Evolutionary conservation across 2,329 filamentous ascomycete species (phyloP), one percentile per base, ranked within the genome.

Genomic region (Pseudopithomyces chartarum): DNA sequence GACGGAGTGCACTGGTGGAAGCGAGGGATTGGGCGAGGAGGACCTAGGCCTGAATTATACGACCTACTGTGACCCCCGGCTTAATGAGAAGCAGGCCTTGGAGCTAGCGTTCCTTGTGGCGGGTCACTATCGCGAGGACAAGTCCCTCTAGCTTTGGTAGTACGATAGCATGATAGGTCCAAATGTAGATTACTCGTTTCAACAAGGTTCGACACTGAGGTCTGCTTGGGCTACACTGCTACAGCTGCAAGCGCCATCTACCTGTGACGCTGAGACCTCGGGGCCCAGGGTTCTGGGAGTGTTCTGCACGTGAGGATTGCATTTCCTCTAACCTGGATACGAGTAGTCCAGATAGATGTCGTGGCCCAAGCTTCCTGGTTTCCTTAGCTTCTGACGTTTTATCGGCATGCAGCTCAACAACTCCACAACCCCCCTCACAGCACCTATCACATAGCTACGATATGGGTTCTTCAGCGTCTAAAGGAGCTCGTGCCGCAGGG

Each of bases 41-140:
- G 94, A 97, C 70, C 75, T 99, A 67, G 89, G 89, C 2, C 85
- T 92, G 62, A 93, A 97, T 69, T 99, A 99, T 78, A 96, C 92
- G 5, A 96, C 90, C 36, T 98, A 94, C 81, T 99, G 95, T 75
- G 95, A 99, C 75, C 95, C 95, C 5, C 81, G 95, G 22, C 80
- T 99, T 64, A 99, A 99, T 72, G 95, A 98, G 83, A 97, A 98
- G 80, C 95, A 99, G 81, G 93, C 95, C 0, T 83, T 99, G 13
- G 95, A 99, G 80, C 78, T 98, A 74, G 93, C 95, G 0, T 99
- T 99, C 76, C 78, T 98, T 69, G 89, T 99, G 46, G 95, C 95
- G 0, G 92, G 92, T 5, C 90, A 93, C 70, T 95, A 87, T 68
- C 78, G 85, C 12, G 80, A 82, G 43, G 79, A 81, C 47, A 64